phyloP scores from a whole-genome alignment of 805 yeast genomes.

The Pichia heedii region DNA sequence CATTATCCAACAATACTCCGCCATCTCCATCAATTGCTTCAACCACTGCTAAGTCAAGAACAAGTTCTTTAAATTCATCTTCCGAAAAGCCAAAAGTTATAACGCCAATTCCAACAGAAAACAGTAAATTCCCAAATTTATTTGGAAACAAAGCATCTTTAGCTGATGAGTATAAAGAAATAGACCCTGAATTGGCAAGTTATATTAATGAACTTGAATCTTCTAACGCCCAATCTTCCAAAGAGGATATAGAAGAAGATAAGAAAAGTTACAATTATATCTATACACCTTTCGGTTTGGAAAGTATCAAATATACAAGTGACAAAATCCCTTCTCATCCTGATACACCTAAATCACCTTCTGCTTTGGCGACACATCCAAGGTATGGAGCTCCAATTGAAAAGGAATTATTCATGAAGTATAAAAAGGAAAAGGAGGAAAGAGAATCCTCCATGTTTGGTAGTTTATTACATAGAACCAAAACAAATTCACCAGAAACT shows the following conservation, averaged over 20 bases:
- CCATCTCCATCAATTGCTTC: not conserved
- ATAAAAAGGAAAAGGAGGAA: slow-evolving; percentile 14
- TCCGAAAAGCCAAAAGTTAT: not conserved
- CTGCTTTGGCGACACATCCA: slow-evolving; percentile 34
- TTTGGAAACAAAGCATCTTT: slow-evolving; percentile 2
- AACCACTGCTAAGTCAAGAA: not conserved
- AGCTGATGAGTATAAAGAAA: slow-evolving; percentile 19
- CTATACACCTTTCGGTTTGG: slow-evolving; percentile 19
- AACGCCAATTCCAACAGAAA: not conserved
- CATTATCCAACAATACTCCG: not conserved
- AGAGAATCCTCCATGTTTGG: slow-evolving; percentile 22
- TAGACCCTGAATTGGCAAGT: slow-evolving; percentile 39
- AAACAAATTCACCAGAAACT: slow-evolving; percentile 15
- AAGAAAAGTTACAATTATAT: slow-evolving; percentile 10
- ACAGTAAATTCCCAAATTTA: not conserved
- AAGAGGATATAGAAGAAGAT: not conserved
- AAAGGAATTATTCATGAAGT: slow-evolving; percentile 15
- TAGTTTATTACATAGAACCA: slow-evolving; percentile 22
- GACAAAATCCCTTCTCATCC: slow-evolving; percentile 48
- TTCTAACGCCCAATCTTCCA: not conserved
- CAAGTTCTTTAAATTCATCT: not conserved
- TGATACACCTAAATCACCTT: slow-evolving; percentile 34
- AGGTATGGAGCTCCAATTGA: slow-evolving; percentile 21
- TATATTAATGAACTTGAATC: slow-evolving; percentile 31
- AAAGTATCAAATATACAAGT: slow-evolving; percentile 27